Evolutionary conservation across 208 protist genomes (phyloP), one percentile per base, ranked within the genome.

Genomic region (Trichomonas vaginalis): DNA sequence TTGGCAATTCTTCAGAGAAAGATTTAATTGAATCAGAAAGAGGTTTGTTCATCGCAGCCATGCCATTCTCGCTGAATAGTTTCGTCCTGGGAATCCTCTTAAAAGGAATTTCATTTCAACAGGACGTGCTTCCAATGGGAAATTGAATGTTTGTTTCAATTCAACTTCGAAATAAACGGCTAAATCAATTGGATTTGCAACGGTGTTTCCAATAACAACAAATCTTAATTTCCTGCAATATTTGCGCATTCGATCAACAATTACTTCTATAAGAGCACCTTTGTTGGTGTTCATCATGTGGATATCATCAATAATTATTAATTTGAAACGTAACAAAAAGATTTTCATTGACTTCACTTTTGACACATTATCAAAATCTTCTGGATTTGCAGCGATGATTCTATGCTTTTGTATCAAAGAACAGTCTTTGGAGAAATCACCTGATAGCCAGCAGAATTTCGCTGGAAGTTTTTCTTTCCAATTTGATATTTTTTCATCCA

Each of bases 31-130:
- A 56, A 95, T 96, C 97, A 97, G 99, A 99, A 10, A 98, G 96
- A 39, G 99, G 99, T 97, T 99, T 99, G 98, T 99, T 99, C 99
- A 99, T 99, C 9, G 98, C 98, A 23, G 98, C 98, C 99, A 99
- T 99, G 98, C 98, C 99, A 99, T 99, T 80, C 99, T 97, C 21
- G 99, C 98, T 97, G 98, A 99, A 97, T 99, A 99, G 96, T 99
- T 97, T 96, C 98, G 98, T 27, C 98, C 98, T 45, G 98, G 97
- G 97, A 99, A 99, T 35, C 99, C 98, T 49, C 96, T 42, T 48
- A 97, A 97, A 82, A 96, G 96, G 32, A 96, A 92, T 14, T 98
- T 97, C 35, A 80, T 45, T n/a, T 35, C 23, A 9, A 97, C 97
- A 45, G 97, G 96, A 10, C 97, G 83, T 37, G 97, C 82, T 49